These are phyloP conservation scores for Meira miltonrushii DNA, from an alignment of 1,284 basidiomycete species.

Conservation along the genomic window DNA sequence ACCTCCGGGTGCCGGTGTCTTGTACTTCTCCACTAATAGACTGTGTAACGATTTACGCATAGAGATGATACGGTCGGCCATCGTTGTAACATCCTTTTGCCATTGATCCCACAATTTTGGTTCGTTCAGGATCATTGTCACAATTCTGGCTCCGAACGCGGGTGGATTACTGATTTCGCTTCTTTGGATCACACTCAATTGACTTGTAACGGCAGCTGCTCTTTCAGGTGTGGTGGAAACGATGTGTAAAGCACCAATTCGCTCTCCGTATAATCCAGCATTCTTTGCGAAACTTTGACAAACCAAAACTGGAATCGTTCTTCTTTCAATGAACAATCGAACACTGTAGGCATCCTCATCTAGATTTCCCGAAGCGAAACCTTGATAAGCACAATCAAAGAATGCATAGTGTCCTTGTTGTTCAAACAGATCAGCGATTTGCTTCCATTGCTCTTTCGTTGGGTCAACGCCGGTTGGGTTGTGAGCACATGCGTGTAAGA, in stretches of 20 bases:
- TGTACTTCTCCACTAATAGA: conserved; percentile 71
- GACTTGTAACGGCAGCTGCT: conserved; percentile 53
- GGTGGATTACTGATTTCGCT: conserved; percentile 92
- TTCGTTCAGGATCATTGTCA: conserved; percentile 60
- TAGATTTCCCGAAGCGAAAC: conserved; percentile 80
- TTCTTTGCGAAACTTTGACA: conserved; percentile 98
- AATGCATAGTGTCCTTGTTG: conserved; percentile 78
- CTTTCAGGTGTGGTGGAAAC: conserved; percentile 32
- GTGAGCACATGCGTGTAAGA: conserved; percentile 89
- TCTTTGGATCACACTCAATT: conserved; percentile 78
- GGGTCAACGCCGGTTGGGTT: conserved; percentile 93
- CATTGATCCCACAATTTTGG: conserved; percentile 71
- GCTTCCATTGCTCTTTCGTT: conserved; percentile 78
- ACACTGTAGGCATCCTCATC: conserved; percentile 87
- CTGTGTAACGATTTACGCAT: conserved; percentile 78
- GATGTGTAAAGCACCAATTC: conserved; percentile 62
- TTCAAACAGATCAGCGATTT: conserved; percentile 70
- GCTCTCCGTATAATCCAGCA: conserved; percentile 82
- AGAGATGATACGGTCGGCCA: conserved; percentile 83
- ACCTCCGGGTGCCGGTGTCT: conserved; percentile 64
- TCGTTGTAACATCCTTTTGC: conserved; percentile 82
- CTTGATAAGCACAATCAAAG: conserved; percentile 94
- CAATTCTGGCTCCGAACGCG: conserved; percentile 80
- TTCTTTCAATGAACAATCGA: conserved; percentile 72
- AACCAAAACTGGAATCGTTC: conserved; percentile 71